These are phyloP conservation scores for Sicyos edulis DNA, from an alignment of 306 rosid species.

Conservation along the genomic window DNA sequence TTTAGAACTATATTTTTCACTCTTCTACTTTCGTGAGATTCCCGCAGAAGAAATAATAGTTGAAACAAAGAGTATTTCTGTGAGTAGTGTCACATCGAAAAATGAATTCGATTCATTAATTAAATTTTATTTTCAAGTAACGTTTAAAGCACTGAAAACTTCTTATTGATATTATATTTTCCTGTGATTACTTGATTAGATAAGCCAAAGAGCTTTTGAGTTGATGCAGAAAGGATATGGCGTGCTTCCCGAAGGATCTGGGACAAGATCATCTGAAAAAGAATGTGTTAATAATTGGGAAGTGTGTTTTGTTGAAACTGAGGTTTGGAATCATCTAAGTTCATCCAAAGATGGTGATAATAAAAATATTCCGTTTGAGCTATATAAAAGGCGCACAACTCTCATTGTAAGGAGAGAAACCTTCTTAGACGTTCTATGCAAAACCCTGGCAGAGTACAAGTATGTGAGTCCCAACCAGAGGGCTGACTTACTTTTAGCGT, in stretches of 20 bases:
- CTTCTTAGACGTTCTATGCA: slow-evolving; percentile 72
- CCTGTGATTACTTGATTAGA: slow-evolving; percentile 48
- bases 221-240: slow-evolving; percentile 39
- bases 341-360: slow-evolving; percentile 31
- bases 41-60: background rate
- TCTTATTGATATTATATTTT: slow-evolving; percentile 16
- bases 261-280: slow-evolving; percentile 26
- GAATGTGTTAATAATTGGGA: slow-evolving; percentile 19
- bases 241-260: slow-evolving; percentile 38
- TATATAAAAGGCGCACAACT: slow-evolving; percentile 75
- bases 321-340: slow-evolving; percentile 30
- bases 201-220: slow-evolving; percentile 75
- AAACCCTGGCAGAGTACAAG: slow-evolving; percentile 76
- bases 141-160: background rate
- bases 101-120: background rate
- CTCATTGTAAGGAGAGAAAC: slow-evolving; percentile 49
- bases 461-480: slow-evolving; percentile 92
- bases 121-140: background rate
- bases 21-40: too few species aligned
- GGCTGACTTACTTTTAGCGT: slow-evolving; percentile 72
- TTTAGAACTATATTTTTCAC: background rate
- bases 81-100: background rate
- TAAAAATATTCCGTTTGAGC: slow-evolving; percentile 60
- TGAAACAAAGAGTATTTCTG: background rate
- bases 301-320: slow-evolving; percentile 26